phyloP scores from a whole-genome alignment of 192 early-diverging fungal genomes.

The Gigaspora rosea region DNA sequence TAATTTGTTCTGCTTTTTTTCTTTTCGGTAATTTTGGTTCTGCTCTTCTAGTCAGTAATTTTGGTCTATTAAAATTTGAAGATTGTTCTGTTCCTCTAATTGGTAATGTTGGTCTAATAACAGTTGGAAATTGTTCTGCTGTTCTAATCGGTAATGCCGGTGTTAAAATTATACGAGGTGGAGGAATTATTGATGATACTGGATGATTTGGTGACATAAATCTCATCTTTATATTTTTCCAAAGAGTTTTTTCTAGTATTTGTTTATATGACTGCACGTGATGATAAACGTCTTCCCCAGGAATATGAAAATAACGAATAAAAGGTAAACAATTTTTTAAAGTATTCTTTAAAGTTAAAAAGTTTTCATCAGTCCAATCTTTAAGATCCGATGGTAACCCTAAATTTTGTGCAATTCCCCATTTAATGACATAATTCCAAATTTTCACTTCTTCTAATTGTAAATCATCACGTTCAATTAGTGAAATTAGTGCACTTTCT shows the following conservation, averaged over 20 bases:
- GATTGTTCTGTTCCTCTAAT: no score
- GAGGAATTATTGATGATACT: background rate
- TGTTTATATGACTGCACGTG: background rate
- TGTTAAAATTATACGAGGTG: no score
- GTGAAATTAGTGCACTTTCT: background rate
- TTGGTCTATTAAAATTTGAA: no score
- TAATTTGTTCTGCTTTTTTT: no score
- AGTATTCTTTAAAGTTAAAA: background rate
- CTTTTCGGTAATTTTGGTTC: no score
- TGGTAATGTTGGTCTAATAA: background rate
- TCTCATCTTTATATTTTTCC: background rate
- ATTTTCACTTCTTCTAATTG: slow-evolving; percentile 16
- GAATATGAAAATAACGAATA: slow-evolving; percentile 6
- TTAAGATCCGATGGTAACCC: background rate
- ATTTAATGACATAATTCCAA: slow-evolving; percentile 19
- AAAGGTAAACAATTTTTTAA: background rate
- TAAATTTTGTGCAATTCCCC: slow-evolving; percentile 11
- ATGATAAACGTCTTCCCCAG: background rate
- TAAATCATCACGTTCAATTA: slow-evolving; percentile 1
- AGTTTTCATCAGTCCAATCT: background rate
- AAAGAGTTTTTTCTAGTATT: background rate
- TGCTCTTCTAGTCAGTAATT: no score
- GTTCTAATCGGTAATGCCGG: background rate
- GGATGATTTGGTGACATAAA: background rate
- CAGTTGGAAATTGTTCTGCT: background rate